phyloP scores from a whole-genome alignment of 1,139 yeast species.

The Kazachstania sp. region DNA sequence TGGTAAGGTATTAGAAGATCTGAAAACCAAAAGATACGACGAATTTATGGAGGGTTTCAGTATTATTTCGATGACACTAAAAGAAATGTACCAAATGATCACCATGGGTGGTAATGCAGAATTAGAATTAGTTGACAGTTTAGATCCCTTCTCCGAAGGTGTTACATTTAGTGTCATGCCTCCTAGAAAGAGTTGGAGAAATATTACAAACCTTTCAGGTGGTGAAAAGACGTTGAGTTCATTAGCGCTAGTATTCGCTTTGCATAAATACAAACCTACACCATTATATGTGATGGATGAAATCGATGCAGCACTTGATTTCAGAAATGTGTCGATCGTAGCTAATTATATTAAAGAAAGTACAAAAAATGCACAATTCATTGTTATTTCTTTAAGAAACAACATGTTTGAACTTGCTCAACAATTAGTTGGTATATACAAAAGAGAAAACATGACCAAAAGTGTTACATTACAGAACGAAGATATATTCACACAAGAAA shows the following conservation, averaged over 20 bases:
- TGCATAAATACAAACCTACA: constrained; percentile 93
- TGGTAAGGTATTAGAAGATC: constrained; percentile 55
- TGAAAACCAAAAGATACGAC: constrained; percentile 65
- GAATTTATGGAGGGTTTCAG: constrained; percentile 94
- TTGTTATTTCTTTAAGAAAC: constrained; percentile 89
- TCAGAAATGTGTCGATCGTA: constrained; percentile 91
- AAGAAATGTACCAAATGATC: constrained; percentile 97
- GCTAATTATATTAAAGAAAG: constrained; percentile 95
- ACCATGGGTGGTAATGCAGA: constrained; percentile 99
- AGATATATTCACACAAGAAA: constrained; percentile 30
- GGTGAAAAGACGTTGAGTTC: constrained; percentile 97
- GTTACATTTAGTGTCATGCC: constrained; percentile 97
- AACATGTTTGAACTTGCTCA: constrained; percentile 97
- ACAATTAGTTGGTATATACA: constrained; percentile 90
- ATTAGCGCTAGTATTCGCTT: constrained; percentile 89
- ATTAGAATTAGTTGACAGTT: constrained; percentile 84
- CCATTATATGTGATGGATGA: constrained; percentile 99
- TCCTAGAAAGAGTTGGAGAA: constrained; percentile 96
- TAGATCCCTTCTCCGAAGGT: constrained; percentile 98
- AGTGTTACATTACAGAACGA: constrained; percentile 70
- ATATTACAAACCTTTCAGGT: constrained; percentile 89
- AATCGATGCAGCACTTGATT: constrained; percentile 97
- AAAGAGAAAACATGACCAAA: constrained; percentile 82
- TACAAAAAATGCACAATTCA: constrained; percentile 92
- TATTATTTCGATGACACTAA: constrained; percentile 75